phyloP scores from a whole-genome alignment of 2,329 filamentous ascomycete genomes.

The Paraphoma chrysanthemicola region DNA sequence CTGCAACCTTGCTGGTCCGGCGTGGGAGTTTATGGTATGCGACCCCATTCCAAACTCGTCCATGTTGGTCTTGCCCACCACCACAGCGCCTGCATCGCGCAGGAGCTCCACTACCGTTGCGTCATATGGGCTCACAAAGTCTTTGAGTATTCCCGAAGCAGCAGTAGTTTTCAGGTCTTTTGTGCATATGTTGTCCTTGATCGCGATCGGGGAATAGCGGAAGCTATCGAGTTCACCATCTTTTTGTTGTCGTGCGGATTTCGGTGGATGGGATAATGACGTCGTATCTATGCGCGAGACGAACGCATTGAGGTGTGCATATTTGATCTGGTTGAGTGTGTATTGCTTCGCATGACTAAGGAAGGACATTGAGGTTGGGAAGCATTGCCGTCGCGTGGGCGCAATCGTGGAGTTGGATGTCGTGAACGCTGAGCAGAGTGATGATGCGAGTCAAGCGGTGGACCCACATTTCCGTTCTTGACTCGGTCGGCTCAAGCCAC shows the following conservation, averaged over 20 bases:
- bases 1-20: slow-evolving; percentile 64
- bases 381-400: slow-evolving; percentile 29
- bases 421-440: neutral
- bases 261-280: slow-evolving; percentile 24
- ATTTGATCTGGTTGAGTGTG: slow-evolving; percentile 42
- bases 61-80: slow-evolving; percentile 86
- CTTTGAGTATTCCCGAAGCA: slow-evolving; percentile 73
- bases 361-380: slow-evolving; percentile 46
- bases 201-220: slow-evolving; percentile 49
- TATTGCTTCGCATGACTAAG: slow-evolving; percentile 45
- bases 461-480: neutral
- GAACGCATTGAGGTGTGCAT: slow-evolving; percentile 49
- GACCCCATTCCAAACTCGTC: slow-evolving; percentile 98
- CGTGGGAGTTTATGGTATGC: slow-evolving; percentile 72
- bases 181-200: slow-evolving; percentile 62
- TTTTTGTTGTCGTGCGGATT: slow-evolving; percentile 22
- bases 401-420: neutral
- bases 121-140: slow-evolving; percentile 77
- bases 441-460: slow-evolving; percentile 22
- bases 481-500: neutral
- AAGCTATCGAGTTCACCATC: slow-evolving; percentile 9
- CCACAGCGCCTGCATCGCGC: slow-evolving; percentile 64
- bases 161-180: slow-evolving; percentile 71
- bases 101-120: slow-evolving; percentile 80
- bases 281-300: slow-evolving; percentile 31